Percentiles rank a stretch among this genome's conserved stretches.
phyloP scores from a whole-genome alignment of 1,284 basidiomycete genomes.

The Stereum hirsutum region DNA sequence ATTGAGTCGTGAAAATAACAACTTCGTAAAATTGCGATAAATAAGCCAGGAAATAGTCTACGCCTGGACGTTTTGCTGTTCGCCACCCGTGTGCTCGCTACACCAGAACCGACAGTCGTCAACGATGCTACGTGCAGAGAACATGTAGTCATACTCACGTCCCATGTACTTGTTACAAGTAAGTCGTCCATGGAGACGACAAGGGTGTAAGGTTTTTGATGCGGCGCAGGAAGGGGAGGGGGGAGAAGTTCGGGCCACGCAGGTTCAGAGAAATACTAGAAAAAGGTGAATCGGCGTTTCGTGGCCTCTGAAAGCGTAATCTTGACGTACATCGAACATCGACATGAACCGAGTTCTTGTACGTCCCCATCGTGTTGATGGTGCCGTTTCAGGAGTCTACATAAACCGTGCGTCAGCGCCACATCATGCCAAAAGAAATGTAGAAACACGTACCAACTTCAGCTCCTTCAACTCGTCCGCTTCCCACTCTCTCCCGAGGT shows the following conservation, averaged over 20 bases:
- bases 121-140: background rate
- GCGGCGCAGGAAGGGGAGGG: constrained; percentile 75
- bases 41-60: constrained; percentile 97
- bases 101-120: background rate
- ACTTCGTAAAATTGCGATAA: constrained; percentile 97
- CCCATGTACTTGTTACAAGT: constrained; percentile 88
- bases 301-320: too few relatives aligned
- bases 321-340: constrained; percentile 49
- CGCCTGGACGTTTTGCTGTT: constrained; percentile 90
- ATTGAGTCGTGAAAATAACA: constrained; percentile 91
- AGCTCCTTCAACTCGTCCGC: constrained; percentile 24
- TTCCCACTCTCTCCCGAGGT: constrained; percentile 24
- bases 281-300: too few relatives aligned
- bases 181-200: constrained; percentile 91
- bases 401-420: background rate
- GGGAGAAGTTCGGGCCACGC: constrained; percentile 90
- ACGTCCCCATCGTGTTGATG: constrained; percentile 50
- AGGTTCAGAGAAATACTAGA: constrained; percentile 90
- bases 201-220: constrained; percentile 89
- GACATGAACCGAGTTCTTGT: constrained; percentile 50
- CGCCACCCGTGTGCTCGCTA: constrained; percentile 84
- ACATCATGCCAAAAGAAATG: background rate
- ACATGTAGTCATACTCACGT: constrained; percentile 47
- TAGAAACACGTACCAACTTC: constrained; percentile 31
- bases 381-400: constrained; percentile 46